A percentile compares a stretch with the other conserved stretches of the same genome.
phyloP scores from a whole-genome alignment of 2,329 filamentous ascomycete genomes.

The Trichocomaceae sp. region DNA sequence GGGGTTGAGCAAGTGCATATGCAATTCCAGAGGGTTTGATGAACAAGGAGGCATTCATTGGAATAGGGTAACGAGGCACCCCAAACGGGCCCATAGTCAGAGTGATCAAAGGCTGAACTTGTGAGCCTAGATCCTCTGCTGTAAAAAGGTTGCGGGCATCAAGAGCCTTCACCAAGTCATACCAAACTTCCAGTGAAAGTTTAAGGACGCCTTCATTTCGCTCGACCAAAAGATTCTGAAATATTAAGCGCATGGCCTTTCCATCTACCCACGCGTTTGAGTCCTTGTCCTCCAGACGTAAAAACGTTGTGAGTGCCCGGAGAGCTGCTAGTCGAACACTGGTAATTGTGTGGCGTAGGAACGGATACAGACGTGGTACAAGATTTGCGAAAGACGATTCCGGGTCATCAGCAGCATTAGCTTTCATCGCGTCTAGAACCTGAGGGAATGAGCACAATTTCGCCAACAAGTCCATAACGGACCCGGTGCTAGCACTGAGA shows the following conservation, averaged over 20 bases:
- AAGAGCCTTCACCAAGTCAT: constrained; percentile 64
- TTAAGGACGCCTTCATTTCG: constrained; percentile 75
- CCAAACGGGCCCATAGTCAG: constrained; percentile 87
- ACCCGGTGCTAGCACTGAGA: constrained; percentile 91
- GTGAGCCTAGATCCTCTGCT: constrained; percentile 63
- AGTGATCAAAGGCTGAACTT: constrained; percentile 74
- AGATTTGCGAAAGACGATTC: constrained; percentile 87
- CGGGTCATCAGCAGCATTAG: constrained; percentile 72
- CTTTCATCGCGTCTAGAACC: constrained; percentile 89
- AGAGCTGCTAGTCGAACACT: constrained; percentile 90
- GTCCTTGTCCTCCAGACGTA: constrained; percentile 71
- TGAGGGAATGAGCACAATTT: constrained; percentile 92
- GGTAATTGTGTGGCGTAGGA: constrained; percentile 93
- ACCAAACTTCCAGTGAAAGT: constrained; percentile 82
- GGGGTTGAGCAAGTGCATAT: constrained; percentile 50
- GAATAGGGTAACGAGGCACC: constrained; percentile 79
- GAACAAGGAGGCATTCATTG: constrained; percentile 85
- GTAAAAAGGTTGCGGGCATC: constrained; percentile 53
- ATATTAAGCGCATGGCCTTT: constrained; percentile 78
- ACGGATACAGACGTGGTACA: constrained; percentile 89
- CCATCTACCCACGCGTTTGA: constrained; percentile 90
- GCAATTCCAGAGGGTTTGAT: constrained; percentile 87
- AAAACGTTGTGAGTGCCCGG: constrained; percentile 86
- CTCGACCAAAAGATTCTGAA: constrained; percentile 93
- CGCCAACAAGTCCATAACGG: constrained; percentile 95